Evolutionary conservation across 1,284 basidiomycete species (phyloP), one percentile per base, ranked within the genome.

Genomic region (Austroboletus niveus): DNA sequence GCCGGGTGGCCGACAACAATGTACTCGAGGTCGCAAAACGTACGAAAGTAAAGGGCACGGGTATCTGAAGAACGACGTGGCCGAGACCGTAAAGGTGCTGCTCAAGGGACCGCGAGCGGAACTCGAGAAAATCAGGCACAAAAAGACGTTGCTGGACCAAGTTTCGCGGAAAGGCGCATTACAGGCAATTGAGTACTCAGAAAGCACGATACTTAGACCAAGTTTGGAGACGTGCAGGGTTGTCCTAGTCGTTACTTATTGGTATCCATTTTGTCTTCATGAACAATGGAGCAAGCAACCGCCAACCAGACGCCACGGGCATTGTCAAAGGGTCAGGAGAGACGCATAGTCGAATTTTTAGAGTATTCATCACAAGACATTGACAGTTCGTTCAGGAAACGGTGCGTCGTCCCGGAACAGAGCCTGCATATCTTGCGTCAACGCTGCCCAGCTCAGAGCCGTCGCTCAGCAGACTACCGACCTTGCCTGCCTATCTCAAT

Each of bases 21-120:
- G n/a, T n/a, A n/a, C n/a, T n/a, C n/a, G n/a, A n/a, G n/a, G n/a
- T n/a, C n/a, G n/a, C n/a, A n/a, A n/a, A n/a, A n/a, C n/a, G n/a
- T n/a, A n/a, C n/a, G n/a, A n/a, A n/a, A n/a, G n/a, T n/a, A n/a
- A n/a, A n/a, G n/a, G n/a, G n/a, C n/a, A n/a, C n/a, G n/a, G n/a
- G n/a, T n/a, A n/a, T n/a, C 70, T 97, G 53, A 98, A 98, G 72
- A 69, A 62, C 1, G 85, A 86, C 38, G 83, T 94, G 2, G 77
- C 78, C 0, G 89, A 91, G 4, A 87, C 85, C 0, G 75, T 97
- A 1, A 82, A 89, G 40, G 82, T 82, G 56, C 68, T 85, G 43
- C 63, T 97, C n/a, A 79, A 74, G 42, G 74, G 75, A 0, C 91
- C 96, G 8, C 76, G 93, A 40, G 73, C 67, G 0, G 85, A 91